These are phyloP conservation scores for Lactarius akahatsu DNA, from an alignment of 768 basidiomycete species.

Conservation along the genomic window DNA sequence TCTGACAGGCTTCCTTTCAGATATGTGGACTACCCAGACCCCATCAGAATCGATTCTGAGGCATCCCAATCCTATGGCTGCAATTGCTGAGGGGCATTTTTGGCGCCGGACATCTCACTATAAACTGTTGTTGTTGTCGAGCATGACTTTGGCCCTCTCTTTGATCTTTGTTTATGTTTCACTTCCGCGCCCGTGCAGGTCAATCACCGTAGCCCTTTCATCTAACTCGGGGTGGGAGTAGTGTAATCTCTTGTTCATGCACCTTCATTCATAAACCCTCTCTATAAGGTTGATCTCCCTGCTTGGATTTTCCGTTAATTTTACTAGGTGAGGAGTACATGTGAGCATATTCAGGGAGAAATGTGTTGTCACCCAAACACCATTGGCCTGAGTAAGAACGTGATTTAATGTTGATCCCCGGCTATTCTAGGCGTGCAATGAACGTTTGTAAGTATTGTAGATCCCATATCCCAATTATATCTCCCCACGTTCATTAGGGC, in stretches of 20 bases:
- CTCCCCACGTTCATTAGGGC: neutral
- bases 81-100: constrained; percentile 61
- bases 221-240: constrained; percentile 22
- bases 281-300: constrained; percentile 17
- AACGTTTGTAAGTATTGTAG: constrained; percentile 2
- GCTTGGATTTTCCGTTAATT: constrained; percentile 3
- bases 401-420: too few species aligned
- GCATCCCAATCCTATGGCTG: constrained; percentile 89
- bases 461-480: neutral
- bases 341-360: constrained; percentile 9
- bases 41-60: constrained; percentile 94
- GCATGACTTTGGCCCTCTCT: constrained; percentile 20
- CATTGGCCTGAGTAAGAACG: neutral
- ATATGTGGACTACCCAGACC: constrained; percentile 98
- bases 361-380: neutral
- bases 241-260: constrained; percentile 25
- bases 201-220: constrained; percentile 13
- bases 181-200: constrained; percentile 23
- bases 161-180: constrained; percentile 26
- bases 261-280: constrained; percentile 13
- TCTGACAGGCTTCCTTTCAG: constrained; percentile 43
- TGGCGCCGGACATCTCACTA: constrained; percentile 9
- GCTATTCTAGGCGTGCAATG: neutral
- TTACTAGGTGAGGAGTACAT: constrained; percentile 11
- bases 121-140: constrained; percentile 15